Evolutionary conservation across 129 eudicot genomes (phyloP), one percentile per base, ranked within the genome.

Genomic region (Tagetes erecta): DNA sequence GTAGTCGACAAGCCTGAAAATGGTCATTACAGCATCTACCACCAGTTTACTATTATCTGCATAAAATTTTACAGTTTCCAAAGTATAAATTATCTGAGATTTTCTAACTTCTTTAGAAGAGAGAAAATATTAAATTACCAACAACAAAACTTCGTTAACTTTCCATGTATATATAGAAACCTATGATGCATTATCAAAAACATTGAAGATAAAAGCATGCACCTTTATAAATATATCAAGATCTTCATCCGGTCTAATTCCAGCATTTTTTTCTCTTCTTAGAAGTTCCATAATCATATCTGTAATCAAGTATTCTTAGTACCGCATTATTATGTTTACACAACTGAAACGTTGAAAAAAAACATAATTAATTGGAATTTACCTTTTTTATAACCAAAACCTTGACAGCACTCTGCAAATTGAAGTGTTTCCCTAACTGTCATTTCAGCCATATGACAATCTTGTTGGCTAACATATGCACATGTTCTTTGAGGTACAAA

Each of bases 361-460:
- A 53, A 7, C 53, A 77, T 40, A 46, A 79, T 74, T 63, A 39
- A 39, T 45, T 67, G 70, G 71, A 83, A 60, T 78, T 31, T 79
- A 87, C 98, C 96, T 45, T 84, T 75, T 71, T 86, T 89, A 71
- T 83, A 86, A 82, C 96, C 92, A 68, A 73, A 68, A 70, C 98
- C 98, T 79, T 89, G 98, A 84, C 92, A 92, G 59, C 44, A 51
- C 82, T 95, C 98, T 6, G 98, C 81, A 73, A 89, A 85, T 52
- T 86, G 88, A 84, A 92, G 93, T 38, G 89, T 87, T 80, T 92
- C 98, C 74, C 90, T 82, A 3, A 94, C 97, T 55, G 98, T 94
- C 98, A 94, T 94, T 74, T 94, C 98, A 34, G 96, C 90, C 86
- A 83, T 85, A 79, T 94, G 98, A 84, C 85, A 81, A 71, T 94